A percentile compares a stretch with the other conserved stretches of the same genome.
phyloP scores from a whole-genome alignment of 2,329 filamentous ascomycete genomes.

The Monosporascus cannonballus region DNA sequence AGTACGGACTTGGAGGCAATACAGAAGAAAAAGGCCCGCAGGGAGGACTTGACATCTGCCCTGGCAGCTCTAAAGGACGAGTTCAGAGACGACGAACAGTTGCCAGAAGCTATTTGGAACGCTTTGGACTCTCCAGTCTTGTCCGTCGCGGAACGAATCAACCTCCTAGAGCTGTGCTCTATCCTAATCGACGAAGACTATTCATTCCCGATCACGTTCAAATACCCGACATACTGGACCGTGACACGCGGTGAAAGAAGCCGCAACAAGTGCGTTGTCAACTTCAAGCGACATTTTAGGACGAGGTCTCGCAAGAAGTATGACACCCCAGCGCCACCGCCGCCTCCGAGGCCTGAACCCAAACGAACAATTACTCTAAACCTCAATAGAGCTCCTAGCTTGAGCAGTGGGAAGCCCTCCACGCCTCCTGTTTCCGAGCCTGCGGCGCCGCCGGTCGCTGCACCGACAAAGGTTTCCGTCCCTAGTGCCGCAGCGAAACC shows the following conservation, averaged over 20 bases:
- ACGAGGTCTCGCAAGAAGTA: slow-evolving; percentile 21
- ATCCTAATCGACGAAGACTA: slow-evolving; percentile 44
- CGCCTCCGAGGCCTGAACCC: slow-evolving; percentile 18
- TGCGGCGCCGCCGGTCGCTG: neutral
- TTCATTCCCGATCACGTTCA: slow-evolving; percentile 39
- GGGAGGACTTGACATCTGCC: slow-evolving; percentile 40
- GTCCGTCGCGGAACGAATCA: slow-evolving; percentile 41
- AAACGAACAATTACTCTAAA: slow-evolving; percentile 29
- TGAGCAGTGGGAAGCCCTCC: slow-evolving; percentile 10
- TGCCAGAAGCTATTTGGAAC: slow-evolving; percentile 42
- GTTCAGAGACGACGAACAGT: slow-evolving; percentile 35
- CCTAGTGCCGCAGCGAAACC: slow-evolving; percentile 4
- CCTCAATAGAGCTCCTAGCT: slow-evolving; percentile 20
- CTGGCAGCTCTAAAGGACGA: slow-evolving; percentile 42
- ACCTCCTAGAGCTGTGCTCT: slow-evolving; percentile 45
- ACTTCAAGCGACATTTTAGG: slow-evolving; percentile 20
- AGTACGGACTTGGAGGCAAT: slow-evolving; percentile 36
- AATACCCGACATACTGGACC: slow-evolving; percentile 41
- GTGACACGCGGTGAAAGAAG: slow-evolving; percentile 22
- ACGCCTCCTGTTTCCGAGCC: slow-evolving; percentile 8
- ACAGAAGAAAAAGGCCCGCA: slow-evolving; percentile 41
- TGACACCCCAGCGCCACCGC: slow-evolving; percentile 6
- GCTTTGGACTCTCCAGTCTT: slow-evolving; percentile 42
- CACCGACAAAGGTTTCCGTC: slow-evolving; percentile 2
- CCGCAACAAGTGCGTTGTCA: slow-evolving; percentile 15